Percentiles rank a stretch among this genome's conserved stretches.
Evolutionary conservation across 192 early-diverging fungal genomes (phyloP).

Genomic region (Physocladia obscura): DNA sequence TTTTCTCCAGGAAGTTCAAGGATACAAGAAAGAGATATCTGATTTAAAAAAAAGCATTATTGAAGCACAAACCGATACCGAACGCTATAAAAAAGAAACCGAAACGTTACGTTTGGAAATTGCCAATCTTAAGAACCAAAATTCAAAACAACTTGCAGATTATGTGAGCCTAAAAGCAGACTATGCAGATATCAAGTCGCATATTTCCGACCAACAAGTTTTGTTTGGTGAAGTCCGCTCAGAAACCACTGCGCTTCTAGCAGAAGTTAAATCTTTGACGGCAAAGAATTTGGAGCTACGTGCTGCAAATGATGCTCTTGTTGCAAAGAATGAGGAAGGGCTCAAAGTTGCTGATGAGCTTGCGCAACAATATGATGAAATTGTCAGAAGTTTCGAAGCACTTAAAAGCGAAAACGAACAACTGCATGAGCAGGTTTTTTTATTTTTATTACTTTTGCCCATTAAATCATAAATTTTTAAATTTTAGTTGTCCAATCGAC

Average conservation of each 20-base stretch:
- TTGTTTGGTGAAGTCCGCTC: slow-evolving; percentile 27
- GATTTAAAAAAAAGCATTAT: background rate
- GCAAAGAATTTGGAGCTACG: slow-evolving; percentile 28
- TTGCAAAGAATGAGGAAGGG: slow-evolving; percentile 14
- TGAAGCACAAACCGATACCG: background rate
- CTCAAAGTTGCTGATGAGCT: slow-evolving; percentile 15
- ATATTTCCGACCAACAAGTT: slow-evolving; percentile 12
- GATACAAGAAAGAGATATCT: background rate
- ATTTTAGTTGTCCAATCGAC: background rate
- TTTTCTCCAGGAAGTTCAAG: background rate
- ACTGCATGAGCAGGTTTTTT: slow-evolving; percentile 8
- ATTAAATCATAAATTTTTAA: background rate
- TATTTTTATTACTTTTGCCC: background rate
- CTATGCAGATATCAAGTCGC: slow-evolving; percentile 20
- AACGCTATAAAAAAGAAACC: background rate
- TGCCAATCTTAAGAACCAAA: background rate
- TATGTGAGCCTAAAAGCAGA: slow-evolving; percentile 15
- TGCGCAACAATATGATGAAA: slow-evolving; percentile 14
- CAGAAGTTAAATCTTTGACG: slow-evolving; percentile 36
- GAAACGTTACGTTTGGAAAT: background rate
- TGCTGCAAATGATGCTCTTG: slow-evolving; percentile 7
- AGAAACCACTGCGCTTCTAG: slow-evolving; percentile 30
- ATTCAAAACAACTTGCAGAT: slow-evolving; percentile 12
- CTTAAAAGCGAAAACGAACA: slow-evolving; percentile 14
- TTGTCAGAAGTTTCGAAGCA: slow-evolving; percentile 3